phyloP scores from a whole-genome alignment of 768 basidiomycete species.

The Fibroporia radiculosa region DNA sequence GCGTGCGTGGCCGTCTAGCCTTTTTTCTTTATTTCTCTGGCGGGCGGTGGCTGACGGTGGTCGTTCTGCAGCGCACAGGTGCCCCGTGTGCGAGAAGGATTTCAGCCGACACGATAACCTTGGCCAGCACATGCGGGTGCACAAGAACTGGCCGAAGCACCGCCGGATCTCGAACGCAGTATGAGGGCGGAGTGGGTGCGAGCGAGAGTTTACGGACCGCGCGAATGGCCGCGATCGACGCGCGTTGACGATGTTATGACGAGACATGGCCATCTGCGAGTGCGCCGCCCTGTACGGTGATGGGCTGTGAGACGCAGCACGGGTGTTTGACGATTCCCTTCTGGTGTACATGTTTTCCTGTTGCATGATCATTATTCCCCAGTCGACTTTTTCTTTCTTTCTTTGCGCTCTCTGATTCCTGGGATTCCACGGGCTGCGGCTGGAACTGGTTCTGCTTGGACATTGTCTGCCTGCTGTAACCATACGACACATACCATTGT shows the following conservation, averaged over 20 bases:
- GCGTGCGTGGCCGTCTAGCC: conserved; percentile 46
- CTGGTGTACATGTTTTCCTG: background rate
- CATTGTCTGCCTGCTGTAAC: conserved; percentile 1
- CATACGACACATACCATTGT: conserved; percentile 1
- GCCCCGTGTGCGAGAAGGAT: conserved; percentile 76
- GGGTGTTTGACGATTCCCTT: no score
- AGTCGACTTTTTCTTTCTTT: conserved; percentile 3
- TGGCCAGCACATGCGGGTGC: conserved; percentile 82
- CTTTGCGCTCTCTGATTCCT: no score
- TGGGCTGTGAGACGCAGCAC: no score
- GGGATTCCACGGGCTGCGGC: background rate
- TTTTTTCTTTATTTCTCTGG: conserved; percentile 1
- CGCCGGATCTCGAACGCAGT: conserved; percentile 1
- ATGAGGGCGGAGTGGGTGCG: no score
- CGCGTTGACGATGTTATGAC: no score
- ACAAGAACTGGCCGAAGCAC: conserved; percentile 28
- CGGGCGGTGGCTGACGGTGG: conserved; percentile 4
- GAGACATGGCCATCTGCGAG: no score
- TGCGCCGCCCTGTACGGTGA: no score
- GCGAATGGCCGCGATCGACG: no score
- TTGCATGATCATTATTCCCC: conserved; percentile 18
- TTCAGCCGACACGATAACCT: conserved; percentile 87
- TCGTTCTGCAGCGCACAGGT: conserved; percentile 57
- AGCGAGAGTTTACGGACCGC: no score
- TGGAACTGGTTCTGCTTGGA: background rate